Percentiles rank a stretch among this genome's conserved stretches.
These are phyloP conservation scores for Camellia oleifera DNA, from an alignment of 179 eudicot genomes.

Conservation along the genomic window DNA sequence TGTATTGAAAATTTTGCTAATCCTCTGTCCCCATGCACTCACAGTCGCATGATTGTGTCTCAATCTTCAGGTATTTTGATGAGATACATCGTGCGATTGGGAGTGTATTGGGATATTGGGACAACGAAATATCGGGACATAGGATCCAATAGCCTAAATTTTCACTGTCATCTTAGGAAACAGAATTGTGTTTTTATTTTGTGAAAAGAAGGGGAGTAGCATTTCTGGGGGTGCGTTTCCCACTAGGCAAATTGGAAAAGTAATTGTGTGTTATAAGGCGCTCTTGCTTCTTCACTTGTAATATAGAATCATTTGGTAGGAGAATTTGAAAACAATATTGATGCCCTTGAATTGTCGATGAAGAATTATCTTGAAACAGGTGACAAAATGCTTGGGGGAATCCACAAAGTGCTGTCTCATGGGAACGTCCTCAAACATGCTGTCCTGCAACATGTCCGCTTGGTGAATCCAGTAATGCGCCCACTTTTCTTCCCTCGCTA, in stretches of 20 bases:
- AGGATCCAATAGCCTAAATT: too few relatives aligned
- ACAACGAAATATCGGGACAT: too few relatives aligned
- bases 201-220: neutral
- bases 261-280: neutral
- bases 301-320: neutral
- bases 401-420: conserved; percentile 51
- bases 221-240: neutral
- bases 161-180: neutral
- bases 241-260: neutral
- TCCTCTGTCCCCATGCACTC: too few relatives aligned
- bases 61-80: too few relatives aligned
- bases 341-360: neutral
- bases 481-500: conserved; percentile 56
- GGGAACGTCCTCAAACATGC: conserved; percentile 63
- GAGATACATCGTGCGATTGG: too few relatives aligned
- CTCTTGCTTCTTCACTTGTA: neutral
- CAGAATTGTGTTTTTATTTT: neutral
- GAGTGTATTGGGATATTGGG: too few relatives aligned
- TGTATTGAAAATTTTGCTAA: too few relatives aligned
- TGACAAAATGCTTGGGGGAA: conserved; percentile 75
- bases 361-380: conserved; percentile 3
- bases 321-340: neutral
- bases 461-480: conserved; percentile 53
- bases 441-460: conserved; percentile 64
- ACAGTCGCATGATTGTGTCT: too few relatives aligned